phyloP scores from a whole-genome alignment of 73 alveolate species.

The Paramecium sonneborni region DNA sequence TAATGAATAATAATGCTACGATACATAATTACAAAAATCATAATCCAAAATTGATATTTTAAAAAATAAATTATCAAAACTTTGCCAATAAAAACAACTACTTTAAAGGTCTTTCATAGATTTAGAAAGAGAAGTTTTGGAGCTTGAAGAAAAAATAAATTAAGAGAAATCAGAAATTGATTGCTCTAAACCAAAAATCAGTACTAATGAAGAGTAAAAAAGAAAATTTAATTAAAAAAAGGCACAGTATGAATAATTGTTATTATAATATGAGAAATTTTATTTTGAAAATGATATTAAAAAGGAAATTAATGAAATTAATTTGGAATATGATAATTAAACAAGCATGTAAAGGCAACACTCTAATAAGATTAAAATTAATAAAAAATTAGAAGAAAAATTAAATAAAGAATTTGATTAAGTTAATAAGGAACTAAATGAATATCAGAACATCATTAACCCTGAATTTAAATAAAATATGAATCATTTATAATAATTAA shows the following conservation, averaged over 20 bases:
- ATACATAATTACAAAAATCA: background rate
- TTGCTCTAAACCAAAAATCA: too few species aligned
- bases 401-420: too few species aligned
- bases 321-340: too few species aligned
- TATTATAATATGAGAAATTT: background rate
- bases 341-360: too few species aligned
- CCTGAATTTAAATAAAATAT: too few species aligned
- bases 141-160: background rate
- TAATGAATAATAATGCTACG: background rate
- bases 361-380: too few species aligned
- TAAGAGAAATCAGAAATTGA: background rate
- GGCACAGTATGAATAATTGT: background rate
- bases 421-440: too few species aligned
- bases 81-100: background rate
- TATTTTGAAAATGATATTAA: too few species aligned
- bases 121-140: background rate
- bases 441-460: too few species aligned
- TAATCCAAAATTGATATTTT: background rate
- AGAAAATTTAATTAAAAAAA: background rate
- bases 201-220: background rate
- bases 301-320: too few species aligned
- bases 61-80: background rate
- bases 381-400: too few species aligned
- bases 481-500: too few species aligned
- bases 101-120: background rate